Conservation (phyloP, 352 stramenopile species). For the Pilasporangium apinafurcum region DNA sequence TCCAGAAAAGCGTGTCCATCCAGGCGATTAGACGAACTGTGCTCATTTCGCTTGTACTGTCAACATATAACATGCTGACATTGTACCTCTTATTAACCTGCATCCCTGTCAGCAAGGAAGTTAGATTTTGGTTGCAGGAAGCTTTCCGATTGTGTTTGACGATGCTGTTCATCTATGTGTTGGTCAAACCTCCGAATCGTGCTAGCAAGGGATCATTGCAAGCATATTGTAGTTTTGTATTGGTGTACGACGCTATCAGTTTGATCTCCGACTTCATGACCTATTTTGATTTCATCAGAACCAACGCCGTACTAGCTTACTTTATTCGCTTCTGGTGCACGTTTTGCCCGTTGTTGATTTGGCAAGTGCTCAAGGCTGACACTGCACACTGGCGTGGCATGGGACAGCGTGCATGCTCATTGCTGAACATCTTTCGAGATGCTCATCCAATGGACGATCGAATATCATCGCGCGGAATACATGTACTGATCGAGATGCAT, state of each 20-base stretch:
- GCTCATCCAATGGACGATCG: slow-evolving; percentile 16
- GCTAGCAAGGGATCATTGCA: slow-evolving; percentile 16
- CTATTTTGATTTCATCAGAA: slow-evolving; percentile 4
- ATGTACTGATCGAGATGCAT: slow-evolving; percentile 63
- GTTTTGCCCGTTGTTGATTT: slow-evolving; percentile 30
- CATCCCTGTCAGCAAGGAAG: not conserved
- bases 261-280: slow-evolving; percentile 6
- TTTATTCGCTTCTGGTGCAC: slow-evolving; percentile 19
- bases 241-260: slow-evolving; percentile 13
- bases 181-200: slow-evolving; percentile 19
- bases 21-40: slow-evolving; percentile 23
- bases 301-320: slow-evolving; percentile 7
- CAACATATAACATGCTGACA: slow-evolving; percentile 21
- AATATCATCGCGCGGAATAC: slow-evolving; percentile 40
- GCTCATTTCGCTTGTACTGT: slow-evolving; percentile 18
- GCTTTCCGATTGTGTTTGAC: not conserved
- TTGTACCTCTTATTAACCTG: slow-evolving; percentile 3
- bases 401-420: slow-evolving; percentile 22
- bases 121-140: slow-evolving; percentile 5
- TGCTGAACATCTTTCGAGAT: slow-evolving; percentile 14
- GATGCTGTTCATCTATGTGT: slow-evolving; percentile 16
- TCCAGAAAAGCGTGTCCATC: slow-evolving; percentile 34
- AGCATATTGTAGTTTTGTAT: slow-evolving; percentile 16
- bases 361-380: slow-evolving; percentile 41
- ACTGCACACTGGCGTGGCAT: slow-evolving; percentile 42